Conservation (phyloP, 75 land plant species). For the Pinus tabuliformis region DNA sequence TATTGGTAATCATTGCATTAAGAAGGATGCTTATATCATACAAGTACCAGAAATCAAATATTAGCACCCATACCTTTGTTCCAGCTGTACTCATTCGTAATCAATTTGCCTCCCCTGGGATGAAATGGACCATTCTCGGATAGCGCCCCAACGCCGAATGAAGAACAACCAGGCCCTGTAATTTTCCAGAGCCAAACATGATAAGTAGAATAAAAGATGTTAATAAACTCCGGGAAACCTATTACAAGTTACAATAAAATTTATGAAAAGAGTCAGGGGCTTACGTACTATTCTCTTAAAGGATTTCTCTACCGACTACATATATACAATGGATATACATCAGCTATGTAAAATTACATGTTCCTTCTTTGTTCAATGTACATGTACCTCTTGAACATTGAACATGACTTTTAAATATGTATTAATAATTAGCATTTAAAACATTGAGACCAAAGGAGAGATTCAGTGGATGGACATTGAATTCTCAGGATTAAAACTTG, state of each 20-base stretch:
- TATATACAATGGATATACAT: no score
- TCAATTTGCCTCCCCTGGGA: conserved; percentile 60
- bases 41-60: neutral
- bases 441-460: neutral
- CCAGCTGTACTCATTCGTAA: conserved; percentile 75
- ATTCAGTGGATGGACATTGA: neutral
- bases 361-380: no score
- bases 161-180: conserved; percentile 97
- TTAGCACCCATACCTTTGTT: conserved; percentile 63
- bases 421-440: neutral
- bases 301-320: no score
- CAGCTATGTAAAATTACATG: no score
- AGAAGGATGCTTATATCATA: neutral
- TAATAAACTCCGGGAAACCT: no score
- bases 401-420: neutral
- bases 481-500: neutral
- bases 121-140: conserved; percentile 97
- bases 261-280: no score
- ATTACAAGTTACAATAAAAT: no score
- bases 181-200: neutral
- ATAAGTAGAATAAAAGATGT: no score
- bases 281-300: no score
- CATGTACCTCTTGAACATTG: neutral
- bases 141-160: conserved; percentile 90
- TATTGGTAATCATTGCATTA: neutral